A percentile compares a stretch with the other conserved stretches of the same genome.
Evolutionary conservation across 345 rosid genomes (phyloP).

Genomic region (Firmiana major): DNA sequence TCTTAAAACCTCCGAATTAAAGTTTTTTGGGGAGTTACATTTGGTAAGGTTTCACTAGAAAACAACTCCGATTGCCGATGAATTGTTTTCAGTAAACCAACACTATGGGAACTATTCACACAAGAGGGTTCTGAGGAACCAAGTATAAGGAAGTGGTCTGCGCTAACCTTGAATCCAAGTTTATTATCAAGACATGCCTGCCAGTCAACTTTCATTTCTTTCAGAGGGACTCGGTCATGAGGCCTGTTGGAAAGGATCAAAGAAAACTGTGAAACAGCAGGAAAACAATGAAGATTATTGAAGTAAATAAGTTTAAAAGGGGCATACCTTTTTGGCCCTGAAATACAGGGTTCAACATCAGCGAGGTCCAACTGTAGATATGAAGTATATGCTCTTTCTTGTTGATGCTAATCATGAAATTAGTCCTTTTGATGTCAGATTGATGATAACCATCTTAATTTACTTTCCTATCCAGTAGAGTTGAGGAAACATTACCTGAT

Average conservation of each 20-base stretch:
- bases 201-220: slow-evolving; percentile 86
- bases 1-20: neutral
- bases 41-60: neutral
- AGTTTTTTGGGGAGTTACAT: neutral
- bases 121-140: neutral
- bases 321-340: slow-evolving; percentile 83
- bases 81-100: neutral
- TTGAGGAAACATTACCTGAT: slow-evolving; percentile 45
- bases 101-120: neutral
- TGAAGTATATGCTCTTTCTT: slow-evolving; percentile 70
- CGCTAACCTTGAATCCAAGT: slow-evolving; percentile 77
- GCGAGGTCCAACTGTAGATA: slow-evolving; percentile 66
- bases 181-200: slow-evolving; percentile 69
- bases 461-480: neutral
- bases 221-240: slow-evolving; percentile 78
- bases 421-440: neutral
- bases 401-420: slow-evolving; percentile 51
- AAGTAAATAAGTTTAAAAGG: neutral
- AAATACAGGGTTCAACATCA: slow-evolving; percentile 77
- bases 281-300: neutral
- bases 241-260: slow-evolving; percentile 43
- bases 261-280: neutral
- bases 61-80: neutral
- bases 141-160: neutral
- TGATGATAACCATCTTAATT: neutral